phyloP scores from a whole-genome alignment of 352 stramenopile genomes.

The Hyaloperonospora brassicae region DNA sequence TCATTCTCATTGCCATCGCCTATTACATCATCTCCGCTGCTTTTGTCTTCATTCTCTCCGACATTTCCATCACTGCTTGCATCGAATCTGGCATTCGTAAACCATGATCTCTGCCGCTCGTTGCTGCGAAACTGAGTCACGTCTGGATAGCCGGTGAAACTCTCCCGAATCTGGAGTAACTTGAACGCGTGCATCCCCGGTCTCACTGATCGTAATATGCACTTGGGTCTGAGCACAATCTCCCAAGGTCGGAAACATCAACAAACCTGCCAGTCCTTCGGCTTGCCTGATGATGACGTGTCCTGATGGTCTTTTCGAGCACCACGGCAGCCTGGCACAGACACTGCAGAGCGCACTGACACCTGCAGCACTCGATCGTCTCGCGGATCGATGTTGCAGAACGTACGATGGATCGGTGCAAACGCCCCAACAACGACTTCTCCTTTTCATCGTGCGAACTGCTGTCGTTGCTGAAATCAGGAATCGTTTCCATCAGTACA shows the following conservation, averaged over 20 bases:
- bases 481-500: slow-evolving; percentile 47
- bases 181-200: slow-evolving; percentile 72
- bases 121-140: slow-evolving; percentile 39
- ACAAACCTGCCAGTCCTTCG: slow-evolving; percentile 45
- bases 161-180: slow-evolving; percentile 66
- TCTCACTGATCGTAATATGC: slow-evolving; percentile 62
- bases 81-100: slow-evolving; percentile 13
- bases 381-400: slow-evolving; percentile 56
- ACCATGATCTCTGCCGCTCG: slow-evolving; percentile 24
- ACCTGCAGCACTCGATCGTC: too few relatives aligned
- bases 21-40: slow-evolving; percentile 6
- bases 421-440: slow-evolving; percentile 54
- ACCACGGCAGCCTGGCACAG: slow-evolving; percentile 60
- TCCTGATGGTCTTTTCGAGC: slow-evolving; percentile 34
- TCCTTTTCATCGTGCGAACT: slow-evolving; percentile 16
- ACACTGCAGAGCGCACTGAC: too few relatives aligned
- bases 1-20: slow-evolving; percentile 1
- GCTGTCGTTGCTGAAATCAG: slow-evolving; percentile 22
- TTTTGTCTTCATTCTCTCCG: slow-evolving; percentile 5
- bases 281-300: slow-evolving; percentile 16
- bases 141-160: slow-evolving; percentile 49
- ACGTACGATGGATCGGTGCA: slow-evolving; percentile 63
- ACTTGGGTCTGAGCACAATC: slow-evolving; percentile 59
- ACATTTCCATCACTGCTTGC: slow-evolving; percentile 8
- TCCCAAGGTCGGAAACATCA: slow-evolving; percentile 55